Percentiles rank a stretch among this genome's conserved stretches.
Conservation (phyloP, 805 yeast species). For the Yamadazyma takamatsuzukensis region DNA sequence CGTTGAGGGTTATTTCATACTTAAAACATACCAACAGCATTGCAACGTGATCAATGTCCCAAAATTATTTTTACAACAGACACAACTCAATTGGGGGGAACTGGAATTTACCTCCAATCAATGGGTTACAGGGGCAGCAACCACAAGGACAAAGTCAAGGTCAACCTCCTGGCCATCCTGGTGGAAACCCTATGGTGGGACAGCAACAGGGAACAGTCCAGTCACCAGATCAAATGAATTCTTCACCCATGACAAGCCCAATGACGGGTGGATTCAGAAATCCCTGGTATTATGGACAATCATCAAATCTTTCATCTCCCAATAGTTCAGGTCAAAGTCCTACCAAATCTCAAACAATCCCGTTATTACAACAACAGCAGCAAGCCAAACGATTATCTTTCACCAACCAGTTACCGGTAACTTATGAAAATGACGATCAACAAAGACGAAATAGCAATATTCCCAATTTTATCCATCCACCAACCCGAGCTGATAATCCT, state of each 20-base stretch:
- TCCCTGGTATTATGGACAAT: conserved; percentile 37
- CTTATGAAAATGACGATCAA: conserved; percentile 42
- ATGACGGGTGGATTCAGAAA: conserved; percentile 42
- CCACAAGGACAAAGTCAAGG: conserved; percentile 5
- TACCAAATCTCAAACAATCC: conserved; percentile 22
- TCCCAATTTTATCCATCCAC: conserved; percentile 37
- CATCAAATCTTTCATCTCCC: conserved; percentile 9
- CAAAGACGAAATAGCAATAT: conserved; percentile 12
- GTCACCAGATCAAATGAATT: too few relatives aligned
- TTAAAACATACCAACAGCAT: too few relatives aligned
- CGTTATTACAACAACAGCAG: conserved; percentile 25
- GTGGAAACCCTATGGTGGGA: too few relatives aligned
- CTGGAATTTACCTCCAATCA: conserved; percentile 29
- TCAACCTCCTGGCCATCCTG: too few relatives aligned
- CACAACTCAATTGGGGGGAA: conserved; percentile 38
- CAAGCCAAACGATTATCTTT: conserved; percentile 28
- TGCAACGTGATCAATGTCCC: conserved; percentile 21
- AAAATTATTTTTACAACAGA: conserved; percentile 29
- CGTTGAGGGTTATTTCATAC: too few relatives aligned
- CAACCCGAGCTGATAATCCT: conserved; percentile 44
- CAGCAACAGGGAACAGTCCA: too few relatives aligned
- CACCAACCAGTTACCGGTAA: conserved; percentile 46
- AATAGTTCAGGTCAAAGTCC: conserved; percentile 19
- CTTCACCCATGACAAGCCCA: conserved; percentile 7
- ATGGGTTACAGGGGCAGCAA: conserved; percentile 7